Conservation (phyloP, 2,329 filamentous ascomycete genomes). For the Calycina marina region DNA sequence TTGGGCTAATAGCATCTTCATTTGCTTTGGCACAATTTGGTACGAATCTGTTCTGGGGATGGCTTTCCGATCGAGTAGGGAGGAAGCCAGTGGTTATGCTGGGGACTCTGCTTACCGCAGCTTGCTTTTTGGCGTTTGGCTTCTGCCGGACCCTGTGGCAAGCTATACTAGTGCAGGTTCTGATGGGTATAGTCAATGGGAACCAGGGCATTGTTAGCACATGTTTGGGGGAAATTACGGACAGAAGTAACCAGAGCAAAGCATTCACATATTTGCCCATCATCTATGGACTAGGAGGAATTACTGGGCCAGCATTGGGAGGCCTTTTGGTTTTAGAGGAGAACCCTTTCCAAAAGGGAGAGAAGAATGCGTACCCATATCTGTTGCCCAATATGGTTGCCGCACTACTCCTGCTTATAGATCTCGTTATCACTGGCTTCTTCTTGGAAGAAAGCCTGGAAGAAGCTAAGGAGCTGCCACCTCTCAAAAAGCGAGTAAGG, state of each 20-base stretch:
- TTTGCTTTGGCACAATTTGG: conserved; percentile 88
- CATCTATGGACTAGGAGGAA: conserved; percentile 88
- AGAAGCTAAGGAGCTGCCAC: conserved; percentile 44
- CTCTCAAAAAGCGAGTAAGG: conserved; percentile 39
- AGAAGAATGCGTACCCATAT: conserved; percentile 58
- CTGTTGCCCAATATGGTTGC: conserved; percentile 71
- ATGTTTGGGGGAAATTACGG: conserved; percentile 86
- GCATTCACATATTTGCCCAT: conserved; percentile 92
- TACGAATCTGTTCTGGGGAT: conserved; percentile 88
- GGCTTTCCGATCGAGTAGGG: conserved; percentile 64
- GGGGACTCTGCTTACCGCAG: conserved; percentile 69
- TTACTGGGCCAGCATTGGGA: conserved; percentile 84
- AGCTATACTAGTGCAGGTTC: conserved; percentile 67
- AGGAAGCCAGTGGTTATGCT: conserved; percentile 70
- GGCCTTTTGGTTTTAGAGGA: conserved; percentile 58
- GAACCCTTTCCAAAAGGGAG: conserved; percentile 33
- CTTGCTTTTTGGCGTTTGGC: conserved; percentile 75
- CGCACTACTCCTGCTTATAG: conserved; percentile 54
- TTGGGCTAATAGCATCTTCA: conserved; percentile 76
- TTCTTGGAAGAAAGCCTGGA: conserved; percentile 82
- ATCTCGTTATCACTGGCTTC: conserved; percentile 59
- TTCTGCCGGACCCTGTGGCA: conserved; percentile 76
- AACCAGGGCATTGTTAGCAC: conserved; percentile 92
- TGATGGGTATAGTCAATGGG: conserved; percentile 89
- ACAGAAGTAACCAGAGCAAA: conserved; percentile 82